Percentiles rank a stretch among this genome's conserved stretches.
Evolutionary conservation across 257 asterid species (phyloP).

Genomic region (Nicotiana undulata): DNA sequence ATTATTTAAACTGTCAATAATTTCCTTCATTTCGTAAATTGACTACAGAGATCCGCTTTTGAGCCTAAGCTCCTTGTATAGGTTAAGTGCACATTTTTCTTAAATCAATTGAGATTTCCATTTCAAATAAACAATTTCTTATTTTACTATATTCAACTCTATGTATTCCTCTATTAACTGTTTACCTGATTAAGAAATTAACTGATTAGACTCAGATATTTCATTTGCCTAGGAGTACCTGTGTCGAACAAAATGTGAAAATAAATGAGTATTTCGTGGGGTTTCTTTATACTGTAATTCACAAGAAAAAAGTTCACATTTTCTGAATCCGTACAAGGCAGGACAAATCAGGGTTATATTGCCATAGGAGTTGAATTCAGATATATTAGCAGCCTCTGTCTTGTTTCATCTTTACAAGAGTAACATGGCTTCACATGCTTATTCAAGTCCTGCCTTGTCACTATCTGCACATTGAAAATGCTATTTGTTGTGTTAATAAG

Average conservation of each 20-base stretch:
- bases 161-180: background rate
- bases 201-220: too few species aligned
- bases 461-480: constrained; percentile 7
- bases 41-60: too few species aligned
- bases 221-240: background rate
- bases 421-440: constrained; percentile 34
- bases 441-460: constrained; percentile 1
- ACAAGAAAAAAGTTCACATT: background rate
- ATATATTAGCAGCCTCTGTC: background rate
- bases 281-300: background rate
- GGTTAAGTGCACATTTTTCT: background rate
- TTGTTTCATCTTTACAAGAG: constrained; percentile 7
- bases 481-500: constrained; percentile 2
- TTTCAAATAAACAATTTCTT: background rate
- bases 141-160: background rate
- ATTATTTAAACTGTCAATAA: too few species aligned
- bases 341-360: background rate
- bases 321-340: background rate
- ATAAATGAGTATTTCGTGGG: background rate
- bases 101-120: background rate
- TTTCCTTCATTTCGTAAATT: too few species aligned
- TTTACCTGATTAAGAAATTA: too few species aligned
- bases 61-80: background rate
- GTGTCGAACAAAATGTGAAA: too few species aligned
- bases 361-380: background rate